Evolutionary conservation across 306 rosid genomes (phyloP), one percentile per base, ranked within the genome.

Genomic region (Morella rubra): DNA sequence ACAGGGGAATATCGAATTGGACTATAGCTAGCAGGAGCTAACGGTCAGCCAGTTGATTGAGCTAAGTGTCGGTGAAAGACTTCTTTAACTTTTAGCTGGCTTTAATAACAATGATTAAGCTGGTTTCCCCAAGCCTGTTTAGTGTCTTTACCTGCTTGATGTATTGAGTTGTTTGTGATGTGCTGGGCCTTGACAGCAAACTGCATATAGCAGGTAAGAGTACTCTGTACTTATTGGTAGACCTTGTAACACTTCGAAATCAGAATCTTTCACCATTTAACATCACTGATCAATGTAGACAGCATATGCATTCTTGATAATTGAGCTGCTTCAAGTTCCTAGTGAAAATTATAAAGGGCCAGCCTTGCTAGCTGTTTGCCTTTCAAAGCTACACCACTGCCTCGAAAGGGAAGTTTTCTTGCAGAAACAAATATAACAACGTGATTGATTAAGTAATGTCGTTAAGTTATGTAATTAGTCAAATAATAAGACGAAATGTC

Each of bases 281-380:
- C 71, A 65, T 41, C 50, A n/a, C 3, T 18, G 71, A 42, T 13
- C 19, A 22, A 16, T 27, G 27, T 24, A 18, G 37, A 68, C 55
- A 50, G 44, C n/a, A 9, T 13, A 62, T 49, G 11, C 15, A 42
- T 73, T 27, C 58, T 73, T 79, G 70, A 66, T 75, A 45, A 59
- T 60, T 41, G 80, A 74, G 76, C 51, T 41, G 19, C 72, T 58
- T 80, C 64, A 44, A 79, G 69, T 79, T 79, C 83, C 78, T 24
- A 67, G 55, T 44, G 76, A 46, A 44, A 79, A 62, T 62, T 7
- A 41, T 64, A n/a, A 72, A 32, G 7, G 45, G 41, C 15, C 19
- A 20, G 71, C 32, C 60, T 65, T 27, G 61, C 60, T 65, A n/a
- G 61, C 58, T 54, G 75, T 54, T 73, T 73, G 74, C 77, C 24